These are phyloP conservation scores for Kuraishia ogatae DNA, from an alignment of 805 yeast species.

Conservation along the genomic window DNA sequence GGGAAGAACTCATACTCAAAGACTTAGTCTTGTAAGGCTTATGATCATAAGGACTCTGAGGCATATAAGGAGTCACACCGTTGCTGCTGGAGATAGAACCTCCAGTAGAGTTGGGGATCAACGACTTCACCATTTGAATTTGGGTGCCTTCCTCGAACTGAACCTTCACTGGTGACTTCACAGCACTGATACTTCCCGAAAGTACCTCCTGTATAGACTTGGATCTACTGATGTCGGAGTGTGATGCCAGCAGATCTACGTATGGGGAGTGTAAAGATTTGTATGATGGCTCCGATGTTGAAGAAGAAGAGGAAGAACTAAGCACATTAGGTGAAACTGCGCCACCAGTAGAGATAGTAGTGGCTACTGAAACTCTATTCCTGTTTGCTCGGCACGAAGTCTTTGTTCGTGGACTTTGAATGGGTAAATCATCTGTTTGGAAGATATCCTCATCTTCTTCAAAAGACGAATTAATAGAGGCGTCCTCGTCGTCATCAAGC, in stretches of 20 bases:
- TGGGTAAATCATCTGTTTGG: conserved; percentile 1
- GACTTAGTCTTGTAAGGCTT: background rate
- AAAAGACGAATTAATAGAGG: background rate
- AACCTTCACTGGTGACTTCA: background rate
- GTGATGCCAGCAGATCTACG: background rate
- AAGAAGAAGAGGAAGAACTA: background rate
- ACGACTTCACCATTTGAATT: conserved; percentile 3
- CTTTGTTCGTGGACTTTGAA: background rate
- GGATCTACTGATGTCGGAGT: background rate
- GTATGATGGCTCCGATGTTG: background rate
- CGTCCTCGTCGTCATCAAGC: background rate
- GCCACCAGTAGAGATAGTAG: background rate
- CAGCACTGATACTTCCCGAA: background rate
- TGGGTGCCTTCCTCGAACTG: background rate
- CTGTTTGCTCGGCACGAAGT: background rate
- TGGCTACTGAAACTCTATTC: background rate
- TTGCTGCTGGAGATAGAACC: background rate
- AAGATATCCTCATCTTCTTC: conserved; percentile 1
- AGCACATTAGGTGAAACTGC: background rate
- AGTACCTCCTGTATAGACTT: background rate
- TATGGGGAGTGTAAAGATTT: background rate
- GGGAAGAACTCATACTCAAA: background rate
- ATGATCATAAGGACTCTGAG: background rate
- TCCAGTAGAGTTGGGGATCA: background rate
- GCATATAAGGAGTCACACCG: background rate